phyloP scores from a whole-genome alignment of 2,329 filamentous ascomycete species.

The Cryphonectria japonica region DNA sequence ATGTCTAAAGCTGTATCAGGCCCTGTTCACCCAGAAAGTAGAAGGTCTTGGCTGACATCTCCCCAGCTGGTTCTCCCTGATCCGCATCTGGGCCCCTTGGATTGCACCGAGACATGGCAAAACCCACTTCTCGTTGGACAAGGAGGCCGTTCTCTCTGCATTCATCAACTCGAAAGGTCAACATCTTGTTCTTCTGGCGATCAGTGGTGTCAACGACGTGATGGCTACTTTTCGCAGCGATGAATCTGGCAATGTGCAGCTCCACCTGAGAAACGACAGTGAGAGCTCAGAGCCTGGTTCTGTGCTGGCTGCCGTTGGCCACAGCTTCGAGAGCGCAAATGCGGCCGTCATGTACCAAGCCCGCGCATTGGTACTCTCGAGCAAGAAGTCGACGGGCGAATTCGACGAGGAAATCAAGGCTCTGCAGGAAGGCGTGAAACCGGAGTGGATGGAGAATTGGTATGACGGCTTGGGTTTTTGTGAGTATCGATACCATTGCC shows the following conservation, averaged over 20 bases:
- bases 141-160: conserved; percentile 77
- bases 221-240: conserved; percentile 71
- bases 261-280: conserved; percentile 75
- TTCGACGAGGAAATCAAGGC: conserved; percentile 50
- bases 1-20: background rate
- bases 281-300: conserved; percentile 56
- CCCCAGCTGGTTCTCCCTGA: conserved; percentile 76
- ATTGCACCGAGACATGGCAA: conserved; percentile 85
- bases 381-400: conserved; percentile 48
- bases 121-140: conserved; percentile 67
- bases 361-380: conserved; percentile 62
- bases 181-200: conserved; percentile 75
- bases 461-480: conserved; percentile 93
- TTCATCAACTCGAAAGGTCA: conserved; percentile 75
- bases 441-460: conserved; percentile 82
- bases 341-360: conserved; percentile 87
- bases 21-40: background rate
- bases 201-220: conserved; percentile 75
- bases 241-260: conserved; percentile 64
- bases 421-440: conserved; percentile 53
- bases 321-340: conserved; percentile 74
- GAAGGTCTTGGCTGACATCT: conserved; percentile 27
- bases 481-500: conserved; percentile 39
- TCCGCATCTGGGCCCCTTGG: conserved; percentile 83
- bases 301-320: conserved; percentile 72